A percentile compares a stretch with the other conserved stretches of the same genome.
Evolutionary conservation across 805 yeast species (phyloP).

Genomic region (Lachancea mirantina): DNA sequence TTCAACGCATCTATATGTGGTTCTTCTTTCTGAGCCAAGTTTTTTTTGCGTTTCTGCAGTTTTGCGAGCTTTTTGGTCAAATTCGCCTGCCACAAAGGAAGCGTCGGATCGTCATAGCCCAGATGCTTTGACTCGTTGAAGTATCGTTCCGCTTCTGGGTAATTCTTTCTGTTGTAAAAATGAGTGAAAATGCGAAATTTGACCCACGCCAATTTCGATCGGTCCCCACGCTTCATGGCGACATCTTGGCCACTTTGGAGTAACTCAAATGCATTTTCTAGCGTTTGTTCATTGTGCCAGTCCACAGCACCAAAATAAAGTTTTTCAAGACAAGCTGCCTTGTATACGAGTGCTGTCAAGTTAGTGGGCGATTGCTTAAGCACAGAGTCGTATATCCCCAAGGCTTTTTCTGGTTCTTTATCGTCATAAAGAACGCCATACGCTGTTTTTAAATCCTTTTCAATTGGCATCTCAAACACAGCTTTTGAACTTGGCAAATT

Average conservation of each 20-base stretch:
- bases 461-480: slow-evolving; percentile 20
- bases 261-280: slow-evolving; percentile 33
- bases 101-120: slow-evolving; percentile 40
- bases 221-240: slow-evolving; percentile 41
- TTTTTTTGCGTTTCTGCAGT: slow-evolving; percentile 3
- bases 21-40: slow-evolving; percentile 2
- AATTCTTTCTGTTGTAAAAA: slow-evolving; percentile 40
- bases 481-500: slow-evolving; percentile 1
- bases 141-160: slow-evolving; percentile 34
- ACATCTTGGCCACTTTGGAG: slow-evolving; percentile 36
- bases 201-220: slow-evolving; percentile 41
- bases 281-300: slow-evolving; percentile 38
- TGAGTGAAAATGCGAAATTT: slow-evolving; percentile 44
- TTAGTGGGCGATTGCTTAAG: slow-evolving; percentile 39
- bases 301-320: slow-evolving; percentile 32
- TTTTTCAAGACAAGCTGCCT: slow-evolving; percentile 45
- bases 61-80: slow-evolving; percentile 4
- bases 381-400: slow-evolving; percentile 34
- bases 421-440: slow-evolving; percentile 38
- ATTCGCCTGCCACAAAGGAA: slow-evolving; percentile 38
- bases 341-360: slow-evolving; percentile 40
- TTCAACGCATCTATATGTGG: not conserved
- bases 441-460: slow-evolving; percentile 37
- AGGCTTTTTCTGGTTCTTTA: slow-evolving; percentile 41
- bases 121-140: slow-evolving; percentile 38